Evolutionary conservation across 2,329 filamentous ascomycete species (phyloP).

Genomic region (Epichloe sp.): DNA sequence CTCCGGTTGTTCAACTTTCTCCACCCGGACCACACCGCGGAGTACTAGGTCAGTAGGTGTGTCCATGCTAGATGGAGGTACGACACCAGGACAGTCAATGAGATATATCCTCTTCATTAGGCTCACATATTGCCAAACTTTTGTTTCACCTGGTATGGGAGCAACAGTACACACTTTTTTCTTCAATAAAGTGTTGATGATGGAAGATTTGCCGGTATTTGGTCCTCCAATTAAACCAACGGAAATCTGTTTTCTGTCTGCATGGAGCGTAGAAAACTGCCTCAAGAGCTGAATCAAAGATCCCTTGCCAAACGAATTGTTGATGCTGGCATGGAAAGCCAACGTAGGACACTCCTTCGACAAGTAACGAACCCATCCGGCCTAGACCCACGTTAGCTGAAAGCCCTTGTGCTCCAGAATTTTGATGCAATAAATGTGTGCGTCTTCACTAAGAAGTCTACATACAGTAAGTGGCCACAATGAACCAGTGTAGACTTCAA

Average conservation of each 20-base stretch:
- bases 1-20: constrained; percentile 92
- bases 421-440: constrained; percentile 43
- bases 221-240: constrained; percentile 70
- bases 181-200: constrained; percentile 90
- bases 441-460: constrained; percentile 98
- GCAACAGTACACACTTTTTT: constrained; percentile 92
- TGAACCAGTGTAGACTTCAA: constrained; percentile 71
- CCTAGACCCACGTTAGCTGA: constrained; percentile 38
- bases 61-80: constrained; percentile 76
- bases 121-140: constrained; percentile 96
- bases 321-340: constrained; percentile 89
- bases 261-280: constrained; percentile 84
- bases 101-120: constrained; percentile 83
- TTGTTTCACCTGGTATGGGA: constrained; percentile 91
- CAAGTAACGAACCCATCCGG: constrained; percentile 78
- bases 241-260: constrained; percentile 84
- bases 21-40: constrained; percentile 81
- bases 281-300: constrained; percentile 82
- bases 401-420: background rate
- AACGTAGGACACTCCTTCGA: constrained; percentile 89
- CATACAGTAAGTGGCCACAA: constrained; percentile 51
- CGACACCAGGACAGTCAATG: constrained; percentile 94
- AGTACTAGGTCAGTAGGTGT: constrained; percentile 79
- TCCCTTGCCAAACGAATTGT: constrained; percentile 93
- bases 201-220: constrained; percentile 90